Percentiles rank a stretch among this genome's conserved stretches.
Conservation (phyloP, 306 rosid species). For the Vigna angularis region DNA sequence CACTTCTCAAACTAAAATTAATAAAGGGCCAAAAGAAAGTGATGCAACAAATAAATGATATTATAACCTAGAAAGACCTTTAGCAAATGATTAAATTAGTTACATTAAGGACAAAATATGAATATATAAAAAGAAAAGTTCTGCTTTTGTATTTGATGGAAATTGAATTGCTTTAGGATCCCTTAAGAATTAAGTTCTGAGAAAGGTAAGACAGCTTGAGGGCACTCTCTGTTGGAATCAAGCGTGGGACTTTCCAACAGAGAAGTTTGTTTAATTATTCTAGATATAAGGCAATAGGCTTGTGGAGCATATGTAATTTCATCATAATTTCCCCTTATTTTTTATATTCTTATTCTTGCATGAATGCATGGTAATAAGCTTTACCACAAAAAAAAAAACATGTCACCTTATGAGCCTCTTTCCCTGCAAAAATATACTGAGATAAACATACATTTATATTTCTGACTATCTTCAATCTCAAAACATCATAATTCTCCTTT, state of each 20-base stretch:
- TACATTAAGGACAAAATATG: neutral
- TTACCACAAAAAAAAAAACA: too few species aligned
- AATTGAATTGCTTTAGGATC: slow-evolving; percentile 24
- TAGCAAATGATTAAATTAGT: slow-evolving; percentile 7
- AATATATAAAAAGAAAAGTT: neutral
- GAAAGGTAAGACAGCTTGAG: slow-evolving; percentile 71
- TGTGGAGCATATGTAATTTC: too few species aligned
- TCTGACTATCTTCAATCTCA: too few species aligned
- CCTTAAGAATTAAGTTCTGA: slow-evolving; percentile 54
- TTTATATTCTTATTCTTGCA: too few species aligned
- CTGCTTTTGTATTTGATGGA: slow-evolving; percentile 33
- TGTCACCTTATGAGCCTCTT: too few species aligned
- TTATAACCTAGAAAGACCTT: slow-evolving; percentile 38
- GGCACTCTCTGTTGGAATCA: slow-evolving; percentile 49
- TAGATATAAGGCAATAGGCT: too few species aligned
- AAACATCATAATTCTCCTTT: too few species aligned
- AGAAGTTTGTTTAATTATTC: too few species aligned
- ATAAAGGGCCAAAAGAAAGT: slow-evolving; percentile 18
- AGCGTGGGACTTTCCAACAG: slow-evolving; percentile 37
- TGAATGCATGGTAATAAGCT: too few species aligned
- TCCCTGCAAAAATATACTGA: too few species aligned
- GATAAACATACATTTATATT: too few species aligned
- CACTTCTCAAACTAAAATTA: neutral
- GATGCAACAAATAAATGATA: neutral
- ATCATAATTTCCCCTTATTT: too few species aligned